These are phyloP conservation scores for Neurospora tetraspora DNA, from an alignment of 495 filamentous ascomycete species.

Conservation along the genomic window DNA sequence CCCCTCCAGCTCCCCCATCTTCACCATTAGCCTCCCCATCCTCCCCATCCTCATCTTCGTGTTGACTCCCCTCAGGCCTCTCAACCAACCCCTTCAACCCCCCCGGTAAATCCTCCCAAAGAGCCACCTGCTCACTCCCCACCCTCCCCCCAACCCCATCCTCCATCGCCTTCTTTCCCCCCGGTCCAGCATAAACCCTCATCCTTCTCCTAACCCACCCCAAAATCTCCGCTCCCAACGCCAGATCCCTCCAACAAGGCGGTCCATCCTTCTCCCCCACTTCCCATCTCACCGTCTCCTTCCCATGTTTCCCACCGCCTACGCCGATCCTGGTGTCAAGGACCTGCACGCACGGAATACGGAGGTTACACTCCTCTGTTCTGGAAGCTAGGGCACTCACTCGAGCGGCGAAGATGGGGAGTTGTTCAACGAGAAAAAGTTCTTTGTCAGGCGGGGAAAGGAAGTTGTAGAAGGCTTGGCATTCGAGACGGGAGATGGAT, in stretches of 20 bases:
- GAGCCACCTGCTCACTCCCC: not conserved
- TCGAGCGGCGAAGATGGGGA: not conserved
- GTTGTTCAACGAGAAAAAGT: not conserved
- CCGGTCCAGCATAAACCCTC: not conserved
- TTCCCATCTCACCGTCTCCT: not conserved
- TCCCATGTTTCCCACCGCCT: not conserved
- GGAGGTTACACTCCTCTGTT: not conserved
- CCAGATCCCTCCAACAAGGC: not conserved
- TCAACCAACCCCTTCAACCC: not conserved
- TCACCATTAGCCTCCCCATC: not conserved
- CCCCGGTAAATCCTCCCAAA: not conserved
- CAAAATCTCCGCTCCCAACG: not conserved
- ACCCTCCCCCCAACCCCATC: not conserved
- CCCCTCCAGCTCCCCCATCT: not conserved
- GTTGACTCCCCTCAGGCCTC: not conserved
- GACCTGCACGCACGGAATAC: rapidly evolving
- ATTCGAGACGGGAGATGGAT: not conserved
- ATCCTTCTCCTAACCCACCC: not conserved
- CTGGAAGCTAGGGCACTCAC: not conserved
- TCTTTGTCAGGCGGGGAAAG: not conserved
- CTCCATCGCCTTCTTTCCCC: not conserved
- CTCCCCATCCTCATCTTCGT: not conserved
- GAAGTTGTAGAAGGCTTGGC: not conserved
- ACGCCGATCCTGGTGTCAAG: not conserved
- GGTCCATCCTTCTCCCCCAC: not conserved